These are phyloP conservation scores for Saturnispora hagleri DNA, from an alignment of 805 yeast species.

Conservation along the genomic window DNA sequence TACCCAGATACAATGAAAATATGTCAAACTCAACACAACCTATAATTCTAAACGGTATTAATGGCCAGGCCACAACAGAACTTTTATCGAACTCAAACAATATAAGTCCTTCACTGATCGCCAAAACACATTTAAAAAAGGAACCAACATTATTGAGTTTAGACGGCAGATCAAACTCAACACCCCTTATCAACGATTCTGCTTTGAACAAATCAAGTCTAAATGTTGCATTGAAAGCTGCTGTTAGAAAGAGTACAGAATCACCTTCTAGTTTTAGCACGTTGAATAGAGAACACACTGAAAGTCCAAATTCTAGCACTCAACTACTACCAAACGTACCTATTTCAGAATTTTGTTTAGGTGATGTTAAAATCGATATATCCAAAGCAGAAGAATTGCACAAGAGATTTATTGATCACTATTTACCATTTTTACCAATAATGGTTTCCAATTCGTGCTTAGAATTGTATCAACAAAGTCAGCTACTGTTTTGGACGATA, in stretches of 20 bases:
- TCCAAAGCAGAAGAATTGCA: slow-evolving; percentile 68
- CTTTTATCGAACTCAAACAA: background rate
- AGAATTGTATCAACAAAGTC: slow-evolving; percentile 75
- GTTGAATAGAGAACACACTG: slow-evolving; percentile 11
- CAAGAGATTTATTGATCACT: slow-evolving; percentile 52
- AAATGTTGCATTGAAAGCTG: slow-evolving; percentile 36
- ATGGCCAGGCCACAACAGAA: slow-evolving; percentile 1
- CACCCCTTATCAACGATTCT: slow-evolving; percentile 34
- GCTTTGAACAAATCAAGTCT: slow-evolving; percentile 32
- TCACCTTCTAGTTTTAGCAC: slow-evolving; percentile 18
- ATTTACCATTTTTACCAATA: slow-evolving; percentile 73
- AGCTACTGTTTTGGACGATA: slow-evolving; percentile 83
- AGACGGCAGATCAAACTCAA: slow-evolving; percentile 25
- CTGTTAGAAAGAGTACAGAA: slow-evolving; percentile 30
- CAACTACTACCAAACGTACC: slow-evolving; percentile 19
- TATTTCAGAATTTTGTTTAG: slow-evolving; percentile 61
- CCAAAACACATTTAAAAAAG: slow-evolving; percentile 36
- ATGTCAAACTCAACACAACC: background rate
- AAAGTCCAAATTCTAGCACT: slow-evolving; percentile 9
- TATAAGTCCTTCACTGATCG: slow-evolving; percentile 18
- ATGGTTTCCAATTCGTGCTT: slow-evolving; percentile 60
- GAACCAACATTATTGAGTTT: slow-evolving; percentile 33
- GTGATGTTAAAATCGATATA: slow-evolving; percentile 60
- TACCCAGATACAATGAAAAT: slow-evolving; percentile 7
- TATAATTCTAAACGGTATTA: background rate